Evolutionary conservation across 441 rosid genomes (phyloP), one percentile per base, ranked within the genome.

Genomic region (Syzygium syzygioides): DNA sequence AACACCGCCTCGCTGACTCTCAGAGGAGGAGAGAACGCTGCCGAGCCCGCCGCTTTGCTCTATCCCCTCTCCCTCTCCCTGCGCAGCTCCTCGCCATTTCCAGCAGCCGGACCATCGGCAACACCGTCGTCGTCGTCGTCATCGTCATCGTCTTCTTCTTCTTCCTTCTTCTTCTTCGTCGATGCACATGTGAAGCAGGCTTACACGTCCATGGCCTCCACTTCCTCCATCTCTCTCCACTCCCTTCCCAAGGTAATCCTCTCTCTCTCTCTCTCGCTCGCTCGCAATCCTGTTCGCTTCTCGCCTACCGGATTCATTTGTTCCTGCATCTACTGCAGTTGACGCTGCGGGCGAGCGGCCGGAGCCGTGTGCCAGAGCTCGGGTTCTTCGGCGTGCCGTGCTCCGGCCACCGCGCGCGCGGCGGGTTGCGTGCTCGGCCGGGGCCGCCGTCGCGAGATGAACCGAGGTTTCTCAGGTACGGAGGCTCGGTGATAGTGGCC

Each of bases 401-500:
- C 53, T 88, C 91, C 79, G 87, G 87, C 85, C 87, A 90, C 79
- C n/a, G 64, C 85, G 88, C 87, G 41, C 89, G 37, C 32, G 84
- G 89, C 41, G 89, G 86, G 86, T 90, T 79, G 55, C 86, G 89
- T 88, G 89, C 92, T 14, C 30, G 59, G 57, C 59, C 91, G 86
- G 68, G 88, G 85, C 79, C 91, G 85, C 68, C 91, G 34, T 89
- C 90, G 87, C 52, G n/a, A 9, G 26, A 80, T 64, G 30, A 90
- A 55, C 87, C 88, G 85, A 89, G 90, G 87, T 60, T 91, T 71
- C 89, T 91, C 85, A 90, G 93, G 88, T 90, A 89, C 57, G 87
- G 92, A 87, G 88, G 93, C 87, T 92, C 93, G 54, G 92, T 90
- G 87, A 94, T 95, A n/a, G 91, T 86, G 86, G 95, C 96, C 8